These are phyloP conservation scores for Debaryomyces singareniensis DNA, from an alignment of 1,139 yeast genomes.

Conservation along the genomic window DNA sequence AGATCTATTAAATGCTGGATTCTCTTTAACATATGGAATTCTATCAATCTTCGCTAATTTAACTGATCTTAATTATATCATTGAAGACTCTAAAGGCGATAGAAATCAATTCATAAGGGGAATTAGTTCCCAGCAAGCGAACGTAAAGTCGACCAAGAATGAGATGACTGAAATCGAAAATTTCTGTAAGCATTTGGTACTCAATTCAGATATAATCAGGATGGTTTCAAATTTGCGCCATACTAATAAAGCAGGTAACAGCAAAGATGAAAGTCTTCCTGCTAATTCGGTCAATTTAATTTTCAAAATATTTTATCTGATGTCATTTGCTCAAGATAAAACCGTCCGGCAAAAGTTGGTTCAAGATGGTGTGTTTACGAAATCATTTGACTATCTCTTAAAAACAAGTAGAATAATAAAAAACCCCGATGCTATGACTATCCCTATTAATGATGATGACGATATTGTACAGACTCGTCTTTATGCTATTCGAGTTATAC, in stretches of 20 bases:
- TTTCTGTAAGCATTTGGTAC: slow-evolving; percentile 25
- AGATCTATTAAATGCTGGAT: not conserved
- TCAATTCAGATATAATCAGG: slow-evolving; percentile 20
- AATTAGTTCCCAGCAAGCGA: not conserved
- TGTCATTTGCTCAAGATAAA: slow-evolving; percentile 21
- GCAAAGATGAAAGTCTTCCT: slow-evolving; percentile 7
- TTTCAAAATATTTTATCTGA: slow-evolving; percentile 15
- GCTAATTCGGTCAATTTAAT: slow-evolving; percentile 13
- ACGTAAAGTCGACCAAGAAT: slow-evolving; percentile 15
- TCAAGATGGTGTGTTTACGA: slow-evolving; percentile 40
- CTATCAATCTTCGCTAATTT: not conserved
- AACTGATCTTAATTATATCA: not conserved
- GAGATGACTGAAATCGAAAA: slow-evolving; percentile 19
- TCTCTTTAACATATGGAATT: not conserved
- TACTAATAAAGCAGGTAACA: slow-evolving; percentile 9
- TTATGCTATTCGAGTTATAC: slow-evolving; percentile 28
- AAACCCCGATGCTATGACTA: slow-evolving; percentile 10
- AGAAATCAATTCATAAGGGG: not conserved
- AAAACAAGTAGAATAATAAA: slow-evolving; percentile 19
- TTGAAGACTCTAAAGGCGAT: not conserved
- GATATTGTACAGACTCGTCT: slow-evolving; percentile 17
- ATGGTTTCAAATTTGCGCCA: slow-evolving; percentile 15
- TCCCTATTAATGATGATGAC: slow-evolving; percentile 12
- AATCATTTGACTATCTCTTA: slow-evolving; percentile 31
- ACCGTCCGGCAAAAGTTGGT: slow-evolving; percentile 30